A percentile compares a stretch with the other conserved stretches of the same genome.
Conservation (phyloP, 2,329 filamentous ascomycete genomes). For the Colletotrichum incanum region DNA sequence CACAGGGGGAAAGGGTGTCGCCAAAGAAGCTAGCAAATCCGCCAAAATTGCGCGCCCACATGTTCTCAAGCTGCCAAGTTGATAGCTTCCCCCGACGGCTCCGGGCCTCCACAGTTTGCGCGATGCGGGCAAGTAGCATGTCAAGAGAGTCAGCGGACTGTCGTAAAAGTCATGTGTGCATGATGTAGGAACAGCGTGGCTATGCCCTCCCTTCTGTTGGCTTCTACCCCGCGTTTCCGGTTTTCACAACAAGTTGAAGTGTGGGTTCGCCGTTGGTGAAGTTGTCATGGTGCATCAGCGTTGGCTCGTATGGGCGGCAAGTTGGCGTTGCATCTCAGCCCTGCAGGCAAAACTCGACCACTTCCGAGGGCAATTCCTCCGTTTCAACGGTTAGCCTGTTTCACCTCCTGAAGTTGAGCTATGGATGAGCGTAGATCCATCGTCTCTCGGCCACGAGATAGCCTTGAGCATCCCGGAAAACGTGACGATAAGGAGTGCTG, state of each 20-base stretch:
- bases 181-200: conserved; percentile 22
- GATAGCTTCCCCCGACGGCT: conserved; percentile 19
- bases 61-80: conserved; percentile 11
- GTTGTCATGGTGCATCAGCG: conserved; percentile 29
- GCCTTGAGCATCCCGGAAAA: neutral
- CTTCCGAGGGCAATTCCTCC: conserved; percentile 13
- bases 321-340: conserved; percentile 29
- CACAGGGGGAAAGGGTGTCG: neutral
- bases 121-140: neutral
- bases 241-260: conserved; percentile 4
- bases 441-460: conserved; percentile 13
- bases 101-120: conserved; percentile 19
- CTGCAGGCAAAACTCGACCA: conserved; percentile 23
- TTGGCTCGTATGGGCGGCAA: conserved; percentile 24
- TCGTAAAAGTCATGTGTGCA: conserved; percentile 20
- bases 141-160: conserved; percentile 7
- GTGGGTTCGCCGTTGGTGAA: conserved; percentile 16
- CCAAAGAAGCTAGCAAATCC: neutral
- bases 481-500: conserved; percentile 12
- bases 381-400: conserved; percentile 36
- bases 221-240: conserved; percentile 34
- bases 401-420: conserved; percentile 30
- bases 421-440: conserved; percentile 14
- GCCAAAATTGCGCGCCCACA: conserved; percentile 8
- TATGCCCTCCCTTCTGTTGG: conserved; percentile 32